These are phyloP conservation scores for Fistulifera pelliculosa DNA, from an alignment of 108 stramenopile species.

Conservation along the genomic window DNA sequence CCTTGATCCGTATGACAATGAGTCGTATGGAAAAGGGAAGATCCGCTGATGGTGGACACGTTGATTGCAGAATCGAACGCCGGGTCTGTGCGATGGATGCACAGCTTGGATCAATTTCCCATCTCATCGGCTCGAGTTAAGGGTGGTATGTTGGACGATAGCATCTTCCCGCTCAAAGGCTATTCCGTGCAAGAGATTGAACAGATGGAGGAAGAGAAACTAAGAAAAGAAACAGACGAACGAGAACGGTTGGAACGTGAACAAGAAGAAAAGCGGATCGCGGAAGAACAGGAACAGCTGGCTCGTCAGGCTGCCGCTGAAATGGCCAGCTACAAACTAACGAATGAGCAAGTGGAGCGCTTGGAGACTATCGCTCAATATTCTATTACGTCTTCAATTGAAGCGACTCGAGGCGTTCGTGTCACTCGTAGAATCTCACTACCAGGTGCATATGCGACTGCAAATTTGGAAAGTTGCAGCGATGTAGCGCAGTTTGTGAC, in stretches of 20 bases:
- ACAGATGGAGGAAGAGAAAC: slow-evolving; percentile 47
- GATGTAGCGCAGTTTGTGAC: too few relatives aligned
- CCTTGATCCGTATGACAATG: slow-evolving; percentile 87
- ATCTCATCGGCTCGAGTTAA: slow-evolving; percentile 44
- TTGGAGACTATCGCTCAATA: too few relatives aligned
- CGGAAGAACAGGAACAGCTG: slow-evolving; percentile 26
- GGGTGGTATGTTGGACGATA: slow-evolving; percentile 61
- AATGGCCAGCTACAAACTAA: background rate
- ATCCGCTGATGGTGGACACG: slow-evolving; percentile 76
- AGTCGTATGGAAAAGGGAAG: slow-evolving; percentile 78
- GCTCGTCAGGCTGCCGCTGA: slow-evolving; percentile 4
- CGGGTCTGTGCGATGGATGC: slow-evolving; percentile 75
- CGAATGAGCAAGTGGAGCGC: too few relatives aligned
- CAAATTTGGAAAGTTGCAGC: too few relatives aligned
- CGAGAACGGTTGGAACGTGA: slow-evolving; percentile 33
- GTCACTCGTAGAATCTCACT: too few relatives aligned
- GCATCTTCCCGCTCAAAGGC: slow-evolving; percentile 57
- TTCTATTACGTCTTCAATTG: too few relatives aligned
- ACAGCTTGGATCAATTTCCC: slow-evolving; percentile 56
- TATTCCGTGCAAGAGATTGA: slow-evolving; percentile 60
- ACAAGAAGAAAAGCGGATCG: slow-evolving; percentile 27
- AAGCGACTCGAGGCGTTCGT: too few relatives aligned
- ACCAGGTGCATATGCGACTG: too few relatives aligned
- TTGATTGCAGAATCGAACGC: slow-evolving; percentile 81
- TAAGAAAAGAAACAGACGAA: slow-evolving; percentile 42